Conservation (phyloP, 2,329 filamentous ascomycete species). For the Scedosporium dehoogii region DNA sequence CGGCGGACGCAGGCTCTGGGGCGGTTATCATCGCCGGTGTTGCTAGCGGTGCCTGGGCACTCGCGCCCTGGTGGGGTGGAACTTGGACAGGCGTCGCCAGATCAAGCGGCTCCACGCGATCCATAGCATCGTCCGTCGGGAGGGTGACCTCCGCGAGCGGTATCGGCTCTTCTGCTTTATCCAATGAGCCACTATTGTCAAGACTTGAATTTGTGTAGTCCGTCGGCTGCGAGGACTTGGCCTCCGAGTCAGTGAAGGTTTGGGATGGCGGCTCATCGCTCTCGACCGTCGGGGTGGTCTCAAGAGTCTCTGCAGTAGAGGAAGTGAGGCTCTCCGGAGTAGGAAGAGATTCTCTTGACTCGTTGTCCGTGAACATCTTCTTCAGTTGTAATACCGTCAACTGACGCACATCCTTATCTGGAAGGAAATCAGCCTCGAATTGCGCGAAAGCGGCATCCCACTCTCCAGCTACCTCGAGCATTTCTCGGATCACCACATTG, state of each 20-base stretch:
- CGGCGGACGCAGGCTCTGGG: neutral
- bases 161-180: constrained; percentile 11
- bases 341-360: constrained; percentile 65
- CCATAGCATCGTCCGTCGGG: constrained; percentile 25
- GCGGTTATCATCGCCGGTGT: neutral
- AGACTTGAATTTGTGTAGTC: constrained; percentile 25
- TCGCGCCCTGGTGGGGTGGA: neutral
- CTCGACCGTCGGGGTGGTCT: constrained; percentile 26
- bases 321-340: constrained; percentile 59
- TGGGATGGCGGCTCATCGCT: constrained; percentile 36
- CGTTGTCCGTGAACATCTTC: constrained; percentile 89
- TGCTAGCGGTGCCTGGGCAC: neutral
- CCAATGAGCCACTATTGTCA: constrained; percentile 20
- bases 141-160: constrained; percentile 19
- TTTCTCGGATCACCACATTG: constrained; percentile 77
- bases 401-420: constrained; percentile 91
- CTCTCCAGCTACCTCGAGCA: constrained; percentile 84
- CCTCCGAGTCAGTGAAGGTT: constrained; percentile 34
- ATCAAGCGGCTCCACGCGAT: constrained; percentile 40
- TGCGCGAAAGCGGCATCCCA: constrained; percentile 88
- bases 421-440: constrained; percentile 89
- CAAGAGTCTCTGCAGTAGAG: neutral
- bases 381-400: constrained; percentile 86
- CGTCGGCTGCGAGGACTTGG: constrained; percentile 34
- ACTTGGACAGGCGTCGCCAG: constrained; percentile 22